Base-by-base conservation (phyloP, 305 asterid genomes). In the Withania somnifera region DNA sequence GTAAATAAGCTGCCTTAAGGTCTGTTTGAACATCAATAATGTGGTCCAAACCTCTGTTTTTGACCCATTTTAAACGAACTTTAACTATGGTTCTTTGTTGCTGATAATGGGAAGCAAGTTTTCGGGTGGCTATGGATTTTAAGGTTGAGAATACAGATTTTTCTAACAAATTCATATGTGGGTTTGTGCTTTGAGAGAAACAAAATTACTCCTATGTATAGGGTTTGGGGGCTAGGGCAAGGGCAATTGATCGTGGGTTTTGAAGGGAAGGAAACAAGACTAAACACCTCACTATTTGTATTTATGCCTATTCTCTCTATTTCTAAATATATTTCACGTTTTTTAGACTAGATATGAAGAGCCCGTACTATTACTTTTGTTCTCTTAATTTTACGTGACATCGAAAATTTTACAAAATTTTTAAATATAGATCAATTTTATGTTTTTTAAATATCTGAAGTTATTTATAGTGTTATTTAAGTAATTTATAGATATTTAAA, bases 11-110 rank as follows among this genome's bases (percentile, higher is more conserved):
- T 10, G 98, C 99, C 87, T 94, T 95, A 15, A 94, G 85, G 66
- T 94, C 98, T 0, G 97, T 95, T 28, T 96, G 99, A 47, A 87
- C 80, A 79, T 93, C 97, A 83, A 93, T 90, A 6, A 93, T 88
- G 87, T 94, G 98, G 82, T 96, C 99, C n/a, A 96, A 26, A 0
- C 93, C 88, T 1, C 99, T 94, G 51, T 93, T 96, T 78, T 92
- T 96, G 40, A 92, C 98, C 98, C 99, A 96, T 90, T 96, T 94
- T 57, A 96, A 75, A 19, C 98, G 92, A 13, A 96, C 98, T 86
- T 90, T 93, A 7, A 89, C 88, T 11, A 94, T 89, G 34, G 84
- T 84, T 73, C 98, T 88, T 82, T 69, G 32, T 6, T 89, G 97
- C 2, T 85, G 75, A 34, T 17, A 88, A 81, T 36, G 54, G 42